Base-by-base conservation (phyloP, 2,329 filamentous ascomycete species). In the Fusarium algeriense region DNA sequence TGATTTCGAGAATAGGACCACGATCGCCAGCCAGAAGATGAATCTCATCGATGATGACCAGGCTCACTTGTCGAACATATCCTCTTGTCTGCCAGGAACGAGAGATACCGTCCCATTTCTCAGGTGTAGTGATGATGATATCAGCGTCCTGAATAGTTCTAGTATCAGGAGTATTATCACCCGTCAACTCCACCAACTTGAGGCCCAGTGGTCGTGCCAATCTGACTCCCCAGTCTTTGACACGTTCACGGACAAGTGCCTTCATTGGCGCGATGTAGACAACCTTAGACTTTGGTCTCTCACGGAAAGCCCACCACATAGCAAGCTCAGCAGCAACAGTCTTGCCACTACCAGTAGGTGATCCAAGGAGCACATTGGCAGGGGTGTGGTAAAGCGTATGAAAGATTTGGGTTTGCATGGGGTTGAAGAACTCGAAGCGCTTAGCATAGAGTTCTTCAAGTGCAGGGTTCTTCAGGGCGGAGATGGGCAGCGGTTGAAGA, bases 201-300 rank as follows among this genome's bases (percentile, higher is more conserved):
- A 98, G 80, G 0, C 95, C 94, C 84, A 98, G 90, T 3, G 94
- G 93, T 3, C 86, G 85, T 1, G 94, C 93, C 37, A 99, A 87
- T 19, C 96, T 90, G 64, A 88, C 88, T 15, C 92, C 90, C 97
- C 96, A 99, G 78, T 99, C 97, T 77, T 97, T 93, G 30, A 99
- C 95, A 81, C 96, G 90, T 80, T 99, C 96, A 6, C 96, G 93
- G 23, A 99, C 96, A 35, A 99, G 90, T 0, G 97, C 97, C 82
- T 99, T 99, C 97, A 99, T 99, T 0, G 97, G 97, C 4, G 96
- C 96, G 78, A 99, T 98, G 80, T 99, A 99, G 15, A 99, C 96
- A 4, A 99, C 95, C 83, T 99, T 99, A 6, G 94, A 97, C 6
- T 95, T 94, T 3, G 96, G 96, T 54, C 92, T 92, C 79, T 98